Conservation (phyloP, 208 protist genomes). For the Crithidia bombi region DNA sequence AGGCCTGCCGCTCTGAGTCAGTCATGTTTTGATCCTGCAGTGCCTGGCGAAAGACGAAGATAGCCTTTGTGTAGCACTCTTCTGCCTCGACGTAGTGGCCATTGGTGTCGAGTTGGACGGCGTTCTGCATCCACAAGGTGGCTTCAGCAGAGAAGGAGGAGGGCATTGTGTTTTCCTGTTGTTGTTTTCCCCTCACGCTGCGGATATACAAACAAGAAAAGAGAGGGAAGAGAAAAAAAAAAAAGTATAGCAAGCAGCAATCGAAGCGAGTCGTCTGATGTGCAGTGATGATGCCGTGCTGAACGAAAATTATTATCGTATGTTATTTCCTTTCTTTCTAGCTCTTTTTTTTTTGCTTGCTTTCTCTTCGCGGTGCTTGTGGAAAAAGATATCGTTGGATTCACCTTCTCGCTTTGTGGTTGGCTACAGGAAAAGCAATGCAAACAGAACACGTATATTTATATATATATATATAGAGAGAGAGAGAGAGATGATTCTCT, state of each 20-base stretch:
- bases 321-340: too few relatives aligned
- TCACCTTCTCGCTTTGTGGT: too few relatives aligned
- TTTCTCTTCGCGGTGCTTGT: too few relatives aligned
- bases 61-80: constrained; percentile 70
- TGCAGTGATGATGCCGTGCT: too few relatives aligned
- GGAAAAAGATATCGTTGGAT: too few relatives aligned
- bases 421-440: neutral
- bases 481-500: constrained; percentile 4
- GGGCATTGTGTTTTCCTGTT: constrained; percentile 10
- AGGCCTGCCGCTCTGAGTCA: constrained; percentile 36
- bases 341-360: too few relatives aligned
- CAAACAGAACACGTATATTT: neutral
- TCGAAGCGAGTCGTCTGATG: too few relatives aligned
- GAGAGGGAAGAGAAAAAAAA: neutral
- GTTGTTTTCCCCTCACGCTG: neutral
- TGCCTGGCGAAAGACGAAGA: constrained; percentile 45
- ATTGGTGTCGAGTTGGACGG: constrained; percentile 49
- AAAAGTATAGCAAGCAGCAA: too few relatives aligned
- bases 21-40: constrained; percentile 40
- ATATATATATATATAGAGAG: constrained; percentile 3
- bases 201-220: neutral
- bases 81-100: constrained; percentile 67
- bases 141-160: constrained; percentile 25
- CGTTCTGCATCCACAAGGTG: constrained; percentile 55
- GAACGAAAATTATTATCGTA: too few relatives aligned